Base-by-base conservation (phyloP, 2,329 filamentous ascomycete species). In the Sporothrix pseudoabietina region DNA sequence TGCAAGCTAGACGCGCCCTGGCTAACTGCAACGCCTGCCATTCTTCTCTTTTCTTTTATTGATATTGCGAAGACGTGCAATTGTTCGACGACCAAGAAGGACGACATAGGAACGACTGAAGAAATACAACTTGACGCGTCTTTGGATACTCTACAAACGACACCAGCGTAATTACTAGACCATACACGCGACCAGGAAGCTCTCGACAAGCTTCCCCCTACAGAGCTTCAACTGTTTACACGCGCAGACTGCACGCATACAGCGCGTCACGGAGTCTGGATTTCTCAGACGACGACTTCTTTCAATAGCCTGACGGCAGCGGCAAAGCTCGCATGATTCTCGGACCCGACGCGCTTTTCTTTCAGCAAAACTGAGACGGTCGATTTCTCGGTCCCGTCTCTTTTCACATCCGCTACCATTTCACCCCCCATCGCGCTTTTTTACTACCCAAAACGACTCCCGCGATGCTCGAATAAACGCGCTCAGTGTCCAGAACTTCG, bases 381-480 rank as follows among this genome's bases (percentile, higher is more conserved):
- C 22, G n/a, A 30, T 30, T 10, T 39, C 1, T 16, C 7, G 32
- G 16, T 35, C n/a, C 6, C 14, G 5, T 19, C 14, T n/a, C 65
- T 66, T 16, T 30, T 26, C 5, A 16, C 19, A 19, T 2, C 61
- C 3, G 19, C 19, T 1, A 14, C 39, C 12, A 35, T 35, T 7
- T 32, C 59, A 65, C 2, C 35, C 14, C 32, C 41, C n/a, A 7
- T 26, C 59, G 9, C 35, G 61, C 30, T 16, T 10, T 30, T 30
- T 47, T 35, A 26, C 41, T 30, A 8, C 22, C 41, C 14, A 68
- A 26, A 52, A n/a, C 44, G 44, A 52, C 65, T 22, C 14, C 26
- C 44, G 65, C 66, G 66, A 69, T 69, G 66, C 47, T 39, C 2
- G 47, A 35, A 54, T 69, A 44, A 30, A 59, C 68, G 52, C 68